phyloP scores from a whole-genome alignment of 2,329 filamentous ascomycete species.

The Rhinocladiella mackenziei region DNA sequence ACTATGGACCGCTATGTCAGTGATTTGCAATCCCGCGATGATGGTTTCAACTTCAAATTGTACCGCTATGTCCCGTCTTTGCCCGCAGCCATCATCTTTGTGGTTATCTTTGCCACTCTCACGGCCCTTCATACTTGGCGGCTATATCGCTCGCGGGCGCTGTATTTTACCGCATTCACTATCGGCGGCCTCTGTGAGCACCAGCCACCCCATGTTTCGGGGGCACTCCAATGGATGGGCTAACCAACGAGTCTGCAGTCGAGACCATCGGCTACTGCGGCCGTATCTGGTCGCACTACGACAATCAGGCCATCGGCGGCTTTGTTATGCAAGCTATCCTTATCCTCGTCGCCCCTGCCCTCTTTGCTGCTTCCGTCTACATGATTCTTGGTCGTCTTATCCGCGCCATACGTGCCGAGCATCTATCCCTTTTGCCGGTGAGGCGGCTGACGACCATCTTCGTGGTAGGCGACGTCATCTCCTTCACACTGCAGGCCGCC shows the following conservation, averaged over 20 bases:
- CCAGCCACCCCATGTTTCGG: too few species aligned
- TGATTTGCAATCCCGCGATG: too few species aligned
- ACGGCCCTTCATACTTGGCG: conserved; percentile 39
- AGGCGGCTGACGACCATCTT: conserved; percentile 39
- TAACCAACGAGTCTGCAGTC: too few species aligned
- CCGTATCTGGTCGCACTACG: conserved; percentile 48
- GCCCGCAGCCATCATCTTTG: conserved; percentile 42
- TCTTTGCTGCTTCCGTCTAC: conserved; percentile 41
- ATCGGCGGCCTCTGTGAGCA: conserved; percentile 52
- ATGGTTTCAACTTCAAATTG: conserved; percentile 23
- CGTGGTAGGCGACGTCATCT: conserved; percentile 37
- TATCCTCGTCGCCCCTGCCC: conserved; percentile 39
- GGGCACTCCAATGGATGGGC: too few species aligned
- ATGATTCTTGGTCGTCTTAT: conserved; percentile 43
- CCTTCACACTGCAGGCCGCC: conserved; percentile 35
- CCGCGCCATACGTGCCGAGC: conserved; percentile 35
- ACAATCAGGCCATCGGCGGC: not conserved
- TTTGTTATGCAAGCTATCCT: conserved; percentile 15
- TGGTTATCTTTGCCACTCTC: conserved; percentile 40
- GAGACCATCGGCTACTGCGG: conserved; percentile 56
- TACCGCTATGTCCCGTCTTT: conserved; percentile 51
- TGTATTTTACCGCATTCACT: conserved; percentile 51
- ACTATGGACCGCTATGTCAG: too few species aligned
- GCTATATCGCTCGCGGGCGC: conserved; percentile 41
- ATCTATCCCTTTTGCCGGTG: conserved; percentile 34